Evolutionary conservation across 2,329 filamentous ascomycete species (phyloP), one percentile per base, ranked within the genome.

Genomic region (Hypoxylon sp.): DNA sequence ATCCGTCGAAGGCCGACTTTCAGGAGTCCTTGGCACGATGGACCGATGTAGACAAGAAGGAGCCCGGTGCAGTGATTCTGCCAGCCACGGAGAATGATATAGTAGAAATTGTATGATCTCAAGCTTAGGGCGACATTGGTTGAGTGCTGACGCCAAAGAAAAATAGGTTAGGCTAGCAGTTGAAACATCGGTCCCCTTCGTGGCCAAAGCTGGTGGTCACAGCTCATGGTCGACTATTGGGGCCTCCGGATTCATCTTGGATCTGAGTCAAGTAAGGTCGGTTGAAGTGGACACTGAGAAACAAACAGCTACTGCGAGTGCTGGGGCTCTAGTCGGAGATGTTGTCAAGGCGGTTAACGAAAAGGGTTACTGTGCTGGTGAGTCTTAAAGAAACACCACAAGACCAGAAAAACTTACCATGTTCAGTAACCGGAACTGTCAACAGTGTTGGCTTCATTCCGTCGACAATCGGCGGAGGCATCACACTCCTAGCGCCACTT

Each of bases 141-240:
- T 17, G 10, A 31, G 44, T 25, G 22, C 56, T 50, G 14, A 59
- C n/a, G 30, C 7, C 6, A 8, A 44, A 44, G 40, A 50, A 27
- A 11, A 31, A 51, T 10, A 51, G 57, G 22, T 60, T 10, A 60
- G 33, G 30, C 33, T 60, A 11, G 46, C 57, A 20, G 20, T 60
- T 31, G 31, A 60, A 42, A 20, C 46, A 42, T 42, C 33, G 7
- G 35, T 51, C 13, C 57, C 57, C 22, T 60, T 60, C 31, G 57
- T 60, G 17, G 57, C 46, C 14, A 51, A 42, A 40, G 44, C 57
- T 14, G 46, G 57, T 22, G 57, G 57, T 5, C 57, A 60, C 31
- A 60, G 57, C 35, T 60, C 57, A 42, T 60, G 57, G 57, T 60
- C 57, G 13, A 60, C 57, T 27, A 51, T 60, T 51, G 57, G 57